These are phyloP conservation scores for Mesotaenium endlicherianum DNA, from an alignment of 139 green algal genomes.

Conservation along the genomic window DNA sequence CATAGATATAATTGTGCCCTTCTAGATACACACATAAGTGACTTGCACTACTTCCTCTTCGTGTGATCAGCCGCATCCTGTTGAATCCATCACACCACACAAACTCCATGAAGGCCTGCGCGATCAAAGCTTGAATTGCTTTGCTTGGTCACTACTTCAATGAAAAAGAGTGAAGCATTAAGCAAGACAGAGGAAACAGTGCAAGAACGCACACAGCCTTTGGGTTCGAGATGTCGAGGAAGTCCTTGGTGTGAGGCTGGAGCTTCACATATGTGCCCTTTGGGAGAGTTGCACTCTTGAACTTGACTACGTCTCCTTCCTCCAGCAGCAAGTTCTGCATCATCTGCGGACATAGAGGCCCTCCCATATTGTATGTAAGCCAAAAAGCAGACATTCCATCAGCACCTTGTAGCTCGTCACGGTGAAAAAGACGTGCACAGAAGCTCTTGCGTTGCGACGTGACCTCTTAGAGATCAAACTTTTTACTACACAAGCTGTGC, in stretches of 20 bases:
- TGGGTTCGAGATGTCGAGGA: conserved; percentile 95
- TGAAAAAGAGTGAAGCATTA: conserved; percentile 1
- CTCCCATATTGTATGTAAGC: no score
- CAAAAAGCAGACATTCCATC: no score
- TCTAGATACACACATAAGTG: no score
- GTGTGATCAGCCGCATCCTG: not conserved
- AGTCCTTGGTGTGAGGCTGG: conserved; percentile 93
- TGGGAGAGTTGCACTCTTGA: conserved; percentile 79
- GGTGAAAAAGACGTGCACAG: no score
- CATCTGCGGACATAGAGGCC: conserved; percentile 74
- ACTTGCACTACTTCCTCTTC: no score
- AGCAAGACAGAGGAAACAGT: not conserved
- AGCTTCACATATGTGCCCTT: conserved; percentile 96
- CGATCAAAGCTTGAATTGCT: not conserved
- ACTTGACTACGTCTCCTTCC: conserved; percentile 84
- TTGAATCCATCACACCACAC: not conserved
- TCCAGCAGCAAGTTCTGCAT: conserved; percentile 94
- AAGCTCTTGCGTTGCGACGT: no score
- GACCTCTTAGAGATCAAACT: no score
- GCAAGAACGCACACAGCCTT: conserved; percentile 75
- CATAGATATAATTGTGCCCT: no score
- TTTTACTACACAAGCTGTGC: no score
- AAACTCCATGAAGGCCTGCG: not conserved
- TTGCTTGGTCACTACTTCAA: no score
- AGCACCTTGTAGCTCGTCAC: no score